Percentiles rank a stretch among this genome's conserved stretches.
These are phyloP conservation scores for Eurotiales sp. DNA, from an alignment of 2,329 filamentous ascomycete species.

Conservation along the genomic window DNA sequence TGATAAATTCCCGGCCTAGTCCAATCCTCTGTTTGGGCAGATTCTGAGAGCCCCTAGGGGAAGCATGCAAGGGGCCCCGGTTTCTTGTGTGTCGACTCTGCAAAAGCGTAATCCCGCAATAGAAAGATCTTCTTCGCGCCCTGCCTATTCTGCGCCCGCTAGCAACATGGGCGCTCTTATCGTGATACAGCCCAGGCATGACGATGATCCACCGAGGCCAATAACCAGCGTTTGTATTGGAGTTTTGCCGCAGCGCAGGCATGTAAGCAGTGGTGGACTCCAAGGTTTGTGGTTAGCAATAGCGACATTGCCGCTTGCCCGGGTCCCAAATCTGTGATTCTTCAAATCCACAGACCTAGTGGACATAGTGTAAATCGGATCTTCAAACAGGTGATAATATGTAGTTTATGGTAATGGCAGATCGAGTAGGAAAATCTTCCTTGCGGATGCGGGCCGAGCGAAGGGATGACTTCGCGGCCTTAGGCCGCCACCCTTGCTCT, in stretches of 20 bases:
- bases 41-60: not conserved
- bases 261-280: not conserved
- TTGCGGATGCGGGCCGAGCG: no score
- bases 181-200: not conserved
- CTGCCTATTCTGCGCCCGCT: no score
- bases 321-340: no score
- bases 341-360: no score
- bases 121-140: not conserved
- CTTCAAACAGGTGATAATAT: no score
- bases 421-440: no score
- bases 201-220: not conserved
- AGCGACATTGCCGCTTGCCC: no score
- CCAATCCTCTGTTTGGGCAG: not conserved
- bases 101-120: not conserved
- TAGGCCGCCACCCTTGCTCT: no score
- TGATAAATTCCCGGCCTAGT: not conserved
- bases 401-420: no score
- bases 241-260: not conserved
- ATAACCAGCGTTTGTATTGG: not conserved
- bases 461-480: no score
- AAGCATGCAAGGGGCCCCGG: constrained; percentile 4
- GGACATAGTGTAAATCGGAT: no score
- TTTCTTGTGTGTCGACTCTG: constrained; percentile 2
- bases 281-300: no score
- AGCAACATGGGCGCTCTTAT: not conserved